phyloP scores from a whole-genome alignment of 2,329 filamentous ascomycete species.

The Hypoxylon sp. region DNA sequence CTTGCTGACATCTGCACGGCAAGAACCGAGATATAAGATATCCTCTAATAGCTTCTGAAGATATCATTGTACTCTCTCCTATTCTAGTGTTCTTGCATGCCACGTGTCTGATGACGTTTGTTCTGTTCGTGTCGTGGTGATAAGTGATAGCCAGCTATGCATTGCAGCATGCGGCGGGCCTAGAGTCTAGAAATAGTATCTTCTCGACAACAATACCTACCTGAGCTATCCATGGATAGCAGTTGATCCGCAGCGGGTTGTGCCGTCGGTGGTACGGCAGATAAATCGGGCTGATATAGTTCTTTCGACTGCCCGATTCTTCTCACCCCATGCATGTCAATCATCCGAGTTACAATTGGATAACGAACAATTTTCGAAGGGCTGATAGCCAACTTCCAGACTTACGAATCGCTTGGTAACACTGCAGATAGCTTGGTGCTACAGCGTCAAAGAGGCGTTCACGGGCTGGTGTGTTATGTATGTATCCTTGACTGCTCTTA shows the following conservation, averaged over 20 bases:
- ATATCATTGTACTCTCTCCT: background rate
- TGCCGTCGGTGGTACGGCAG: slow-evolving; percentile 5
- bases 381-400: slow-evolving; percentile 3
- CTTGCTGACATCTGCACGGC: slow-evolving; percentile 6
- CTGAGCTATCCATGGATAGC: background rate
- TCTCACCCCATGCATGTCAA: slow-evolving; percentile 13
- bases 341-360: slow-evolving; percentile 6
- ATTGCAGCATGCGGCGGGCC: slow-evolving; percentile 5
- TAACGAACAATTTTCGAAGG: background rate
- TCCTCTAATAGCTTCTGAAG: background rate
- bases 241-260: slow-evolving; percentile 13
- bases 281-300: background rate
- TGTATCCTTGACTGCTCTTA: slow-evolving; percentile 10
- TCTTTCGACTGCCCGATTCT: background rate
- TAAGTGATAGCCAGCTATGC: background rate
- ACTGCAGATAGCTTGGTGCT: background rate
- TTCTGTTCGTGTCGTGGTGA: background rate
- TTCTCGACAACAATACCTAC: slow-evolving; percentile 7
- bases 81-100: slow-evolving; percentile 12
- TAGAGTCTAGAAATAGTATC: background rate
- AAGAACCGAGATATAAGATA: background rate
- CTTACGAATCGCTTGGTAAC: background rate
- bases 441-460: background rate
- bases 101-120: slow-evolving; percentile 11
- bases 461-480: background rate